Percentiles rank a stretch among this genome's conserved stretches.
Evolutionary conservation across 805 yeast species (phyloP).

Genomic region (Nakazawaea holstii): DNA sequence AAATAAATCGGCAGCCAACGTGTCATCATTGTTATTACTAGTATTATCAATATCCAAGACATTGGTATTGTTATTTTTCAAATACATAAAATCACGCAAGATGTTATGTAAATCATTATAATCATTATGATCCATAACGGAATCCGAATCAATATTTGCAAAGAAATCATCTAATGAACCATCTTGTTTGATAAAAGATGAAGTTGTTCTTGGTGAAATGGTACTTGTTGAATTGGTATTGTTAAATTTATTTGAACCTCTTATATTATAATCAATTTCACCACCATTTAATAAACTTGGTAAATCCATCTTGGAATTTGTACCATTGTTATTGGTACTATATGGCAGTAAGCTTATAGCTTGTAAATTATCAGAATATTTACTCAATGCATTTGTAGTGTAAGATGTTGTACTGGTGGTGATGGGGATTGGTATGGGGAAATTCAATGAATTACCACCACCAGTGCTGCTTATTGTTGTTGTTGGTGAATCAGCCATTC

Average conservation of each 20-base stretch:
- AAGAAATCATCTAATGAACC: slow-evolving; percentile 9
- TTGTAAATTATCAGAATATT: slow-evolving; percentile 7
- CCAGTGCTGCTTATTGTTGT: too few relatives aligned
- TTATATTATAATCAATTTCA: not conserved
- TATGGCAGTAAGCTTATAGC: slow-evolving; percentile 8
- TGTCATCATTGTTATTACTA: too few relatives aligned
- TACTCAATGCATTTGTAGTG: not conserved
- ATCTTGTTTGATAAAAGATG: not conserved
- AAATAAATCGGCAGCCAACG: not conserved
- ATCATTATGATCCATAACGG: slow-evolving; percentile 2
- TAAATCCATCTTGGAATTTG: slow-evolving; percentile 7
- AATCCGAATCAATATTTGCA: not conserved
- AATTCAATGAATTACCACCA: too few relatives aligned
- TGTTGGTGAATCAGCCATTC: slow-evolving; percentile 6
- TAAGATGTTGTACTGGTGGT: not conserved
- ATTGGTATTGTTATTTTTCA: slow-evolving; percentile 6
- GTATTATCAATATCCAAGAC: too few relatives aligned
- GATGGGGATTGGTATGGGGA: too few relatives aligned
- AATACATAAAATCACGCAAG: slow-evolving; percentile 32
- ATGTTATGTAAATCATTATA: slow-evolving; percentile 28
- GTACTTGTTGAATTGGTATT: not conserved
- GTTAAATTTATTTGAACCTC: not conserved
- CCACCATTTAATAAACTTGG: slow-evolving; percentile 6
- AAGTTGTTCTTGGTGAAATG: slow-evolving; percentile 1
- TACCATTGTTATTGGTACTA: not conserved